Percentiles rank a stretch among this genome's conserved stretches.
These are phyloP conservation scores for Amesomyces nigricolor DNA, from an alignment of 2,329 filamentous ascomycete genomes.

Conservation along the genomic window DNA sequence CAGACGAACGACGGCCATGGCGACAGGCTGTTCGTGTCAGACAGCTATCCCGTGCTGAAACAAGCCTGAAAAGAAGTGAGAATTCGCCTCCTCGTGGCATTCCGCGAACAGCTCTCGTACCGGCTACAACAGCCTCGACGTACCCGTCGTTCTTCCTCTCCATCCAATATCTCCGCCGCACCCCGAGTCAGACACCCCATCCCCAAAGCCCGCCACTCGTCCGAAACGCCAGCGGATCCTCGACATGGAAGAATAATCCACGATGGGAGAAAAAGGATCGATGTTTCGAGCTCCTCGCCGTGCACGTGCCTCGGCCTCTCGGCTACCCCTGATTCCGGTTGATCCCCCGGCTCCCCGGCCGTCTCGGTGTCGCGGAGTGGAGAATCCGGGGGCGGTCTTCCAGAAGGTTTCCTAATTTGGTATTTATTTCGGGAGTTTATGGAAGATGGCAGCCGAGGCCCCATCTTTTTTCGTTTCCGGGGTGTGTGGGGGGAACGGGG, in stretches of 20 bases:
- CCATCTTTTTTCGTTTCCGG: background rate
- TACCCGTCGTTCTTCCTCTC: too few species aligned
- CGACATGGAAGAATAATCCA: too few species aligned
- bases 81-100: background rate
- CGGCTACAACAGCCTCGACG: too few species aligned
- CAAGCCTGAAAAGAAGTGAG: background rate
- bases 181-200: too few species aligned
- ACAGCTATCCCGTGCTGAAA: background rate
- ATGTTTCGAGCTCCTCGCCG: too few species aligned
- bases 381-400: conserved; percentile 14
- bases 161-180: too few species aligned
- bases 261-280: too few species aligned
- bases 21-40: background rate
- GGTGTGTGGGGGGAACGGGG: too few species aligned
- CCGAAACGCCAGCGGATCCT: too few species aligned
- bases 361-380: background rate
- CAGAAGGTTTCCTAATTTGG: conserved; percentile 21
- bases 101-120: too few species aligned
- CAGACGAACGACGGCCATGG: conserved; percentile 1
- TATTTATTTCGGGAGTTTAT: background rate
- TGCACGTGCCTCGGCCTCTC: background rate
- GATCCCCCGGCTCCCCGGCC: background rate
- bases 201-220: too few species aligned
- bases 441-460: conserved; percentile 1
- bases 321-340: background rate